phyloP scores from a whole-genome alignment of 495 filamentous ascomycete species.

The Neurospora intermedia region DNA sequence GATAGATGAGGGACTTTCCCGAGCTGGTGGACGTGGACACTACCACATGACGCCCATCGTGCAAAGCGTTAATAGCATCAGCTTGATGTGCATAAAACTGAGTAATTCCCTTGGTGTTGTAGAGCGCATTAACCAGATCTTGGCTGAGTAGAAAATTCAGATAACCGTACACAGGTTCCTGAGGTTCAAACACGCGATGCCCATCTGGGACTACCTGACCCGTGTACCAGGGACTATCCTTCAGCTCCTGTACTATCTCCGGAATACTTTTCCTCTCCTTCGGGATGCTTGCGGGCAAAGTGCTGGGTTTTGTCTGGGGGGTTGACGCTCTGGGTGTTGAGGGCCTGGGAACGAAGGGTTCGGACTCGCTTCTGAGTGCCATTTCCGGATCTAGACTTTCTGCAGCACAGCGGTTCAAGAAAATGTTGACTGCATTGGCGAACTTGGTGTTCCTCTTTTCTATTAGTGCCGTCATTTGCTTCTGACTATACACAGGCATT shows the following conservation, averaged over 20 bases:
- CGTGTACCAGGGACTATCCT: conserved; percentile 73
- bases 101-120: conserved; percentile 77
- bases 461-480: conserved; percentile 81
- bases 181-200: conserved; percentile 84
- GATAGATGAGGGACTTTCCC: conserved; percentile 94
- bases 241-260: conserved; percentile 79
- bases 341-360: conserved; percentile 37
- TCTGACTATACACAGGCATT: conserved; percentile 89
- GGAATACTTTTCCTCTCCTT: conserved; percentile 70
- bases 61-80: conserved; percentile 84
- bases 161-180: conserved; percentile 72
- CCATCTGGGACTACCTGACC: conserved; percentile 91
- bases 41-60: conserved; percentile 78
- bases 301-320: conserved; percentile 22
- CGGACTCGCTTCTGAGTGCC: conserved; percentile 44
- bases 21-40: conserved; percentile 92
- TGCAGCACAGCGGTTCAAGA: conserved; percentile 62
- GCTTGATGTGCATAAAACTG: conserved; percentile 90
- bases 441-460: conserved; percentile 90
- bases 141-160: conserved; percentile 82
- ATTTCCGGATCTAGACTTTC: conserved; percentile 57
- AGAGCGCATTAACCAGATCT: conserved; percentile 84
- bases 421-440: conserved; percentile 60
- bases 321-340: conserved; percentile 10
- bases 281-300: conserved; percentile 61